Evolutionary conservation across 1,139 yeast genomes (phyloP), one percentile per base, ranked within the genome.

Genomic region (Nakaseomyces glabratus): DNA sequence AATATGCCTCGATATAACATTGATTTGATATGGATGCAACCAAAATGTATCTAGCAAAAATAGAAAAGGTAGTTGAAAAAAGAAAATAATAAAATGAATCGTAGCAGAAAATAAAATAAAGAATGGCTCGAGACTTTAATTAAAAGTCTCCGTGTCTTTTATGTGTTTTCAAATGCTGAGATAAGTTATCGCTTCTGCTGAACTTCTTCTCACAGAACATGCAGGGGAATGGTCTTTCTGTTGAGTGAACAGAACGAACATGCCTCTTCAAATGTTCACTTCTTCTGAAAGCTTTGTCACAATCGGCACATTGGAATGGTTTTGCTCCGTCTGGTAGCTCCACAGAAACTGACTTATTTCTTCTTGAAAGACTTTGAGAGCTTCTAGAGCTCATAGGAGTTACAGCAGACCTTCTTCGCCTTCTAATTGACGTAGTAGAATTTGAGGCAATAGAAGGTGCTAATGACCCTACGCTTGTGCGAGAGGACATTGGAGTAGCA

Each of bases 261-360:
- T 82, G 93, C 40, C 93, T 67, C 52, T 79, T 81, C 47, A 82
- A 65, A 55, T 82, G 93, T 52, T 82, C 93, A 48, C 78, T 81
- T 42, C 93, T 69, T 51, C 81, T 73, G 62, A 82, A 82, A 25
- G 60, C 55, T 40, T 61, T 61, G 28, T 52, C 47, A 45, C 68
- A 63, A 12, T 53, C 48, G 6, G 48, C 47, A 39, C 68, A 63
- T 39, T 58, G 57, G 49, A 62, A 63, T 14, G 65, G 63, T 41
- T 62, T 62, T 16, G 49, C 50, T 20, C 48, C 55, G 28, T 38
- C 30, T 6, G 30, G 18, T 4, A 26, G 14, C 4, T 26, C 30
- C 5, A 26, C 30, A 4, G 30, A 26, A 2, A 26, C 18, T 6
- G 30, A 26, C 15, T 18, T 26, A 15, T 26, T 33, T 18, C 35